phyloP scores from a whole-genome alignment of 2,329 filamentous ascomycete species.

The Calonectria ilicicola region DNA sequence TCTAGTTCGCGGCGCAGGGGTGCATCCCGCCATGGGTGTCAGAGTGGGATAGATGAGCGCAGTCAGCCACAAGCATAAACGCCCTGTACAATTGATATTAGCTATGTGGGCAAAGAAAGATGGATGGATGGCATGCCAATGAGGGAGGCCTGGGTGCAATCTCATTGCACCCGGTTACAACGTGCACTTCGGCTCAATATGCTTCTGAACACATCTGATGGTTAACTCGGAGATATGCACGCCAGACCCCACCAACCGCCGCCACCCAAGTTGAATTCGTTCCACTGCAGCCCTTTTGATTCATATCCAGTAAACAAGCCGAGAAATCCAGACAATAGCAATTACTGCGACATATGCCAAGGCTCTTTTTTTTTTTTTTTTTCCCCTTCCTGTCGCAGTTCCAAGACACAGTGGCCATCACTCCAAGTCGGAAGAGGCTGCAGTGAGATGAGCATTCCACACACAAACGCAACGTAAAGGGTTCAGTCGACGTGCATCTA shows the following conservation, averaged over 20 bases:
- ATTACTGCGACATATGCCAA: neutral
- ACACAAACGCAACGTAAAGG: neutral
- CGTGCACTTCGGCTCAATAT: neutral
- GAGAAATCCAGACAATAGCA: neutral
- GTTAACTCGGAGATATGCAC: neutral
- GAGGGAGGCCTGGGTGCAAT: neutral
- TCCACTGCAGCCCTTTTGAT: neutral
- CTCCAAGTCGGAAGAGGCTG: neutral
- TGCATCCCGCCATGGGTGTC: neutral
- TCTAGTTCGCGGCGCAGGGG: conserved; percentile 15
- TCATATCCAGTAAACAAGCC: neutral
- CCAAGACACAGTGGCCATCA: neutral
- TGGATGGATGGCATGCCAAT: neutral
- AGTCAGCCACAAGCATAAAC: neutral
- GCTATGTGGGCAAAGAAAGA: no score
- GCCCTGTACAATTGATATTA: neutral
- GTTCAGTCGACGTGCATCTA: neutral
- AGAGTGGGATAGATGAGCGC: neutral
- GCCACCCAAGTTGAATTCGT: neutral
- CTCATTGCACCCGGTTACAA: neutral
- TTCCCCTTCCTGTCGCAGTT: neutral
- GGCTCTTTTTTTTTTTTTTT: neutral
- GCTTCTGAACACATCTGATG: neutral
- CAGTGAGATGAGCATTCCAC: neutral
- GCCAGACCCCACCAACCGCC: neutral